Evolutionary conservation across 2,329 filamentous ascomycete genomes (phyloP).

Genomic region (Saccharata proteae): DNA sequence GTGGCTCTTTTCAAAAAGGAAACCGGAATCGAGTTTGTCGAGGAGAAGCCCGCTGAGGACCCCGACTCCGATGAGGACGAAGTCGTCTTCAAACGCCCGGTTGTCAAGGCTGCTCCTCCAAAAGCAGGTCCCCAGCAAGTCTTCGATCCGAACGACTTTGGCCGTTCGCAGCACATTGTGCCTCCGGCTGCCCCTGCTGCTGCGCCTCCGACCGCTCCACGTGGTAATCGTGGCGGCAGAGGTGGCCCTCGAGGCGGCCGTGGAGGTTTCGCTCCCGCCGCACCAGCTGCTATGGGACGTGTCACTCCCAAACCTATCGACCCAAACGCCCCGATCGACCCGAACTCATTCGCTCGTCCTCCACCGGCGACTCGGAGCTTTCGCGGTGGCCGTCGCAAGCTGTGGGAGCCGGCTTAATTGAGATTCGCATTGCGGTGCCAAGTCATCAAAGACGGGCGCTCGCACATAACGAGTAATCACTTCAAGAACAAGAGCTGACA

Average conservation of each 20-base stretch:
- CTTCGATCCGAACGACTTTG: constrained; percentile 37
- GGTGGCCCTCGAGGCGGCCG: constrained; percentile 15
- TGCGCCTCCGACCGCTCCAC: not conserved
- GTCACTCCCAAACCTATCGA: constrained; percentile 14
- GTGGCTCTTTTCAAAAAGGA: constrained; percentile 26
- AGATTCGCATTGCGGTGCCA: no score
- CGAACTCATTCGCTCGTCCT: constrained; percentile 27
- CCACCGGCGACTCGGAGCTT: constrained; percentile 16
- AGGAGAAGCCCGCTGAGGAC: constrained; percentile 6
- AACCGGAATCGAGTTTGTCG: constrained; percentile 15
- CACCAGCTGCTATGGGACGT: not conserved
- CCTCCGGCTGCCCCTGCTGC: constrained; percentile 10
- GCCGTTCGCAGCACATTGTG: constrained; percentile 19
- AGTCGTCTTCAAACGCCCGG: constrained; percentile 20
- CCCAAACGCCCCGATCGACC: constrained; percentile 22
- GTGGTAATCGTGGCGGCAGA: constrained; percentile 13
- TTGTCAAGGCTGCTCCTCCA: constrained; percentile 10
- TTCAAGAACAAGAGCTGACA: no score
- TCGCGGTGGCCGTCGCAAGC: constrained; percentile 23
- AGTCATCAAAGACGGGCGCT: constrained; percentile 1
- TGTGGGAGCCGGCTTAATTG: constrained; percentile 30
- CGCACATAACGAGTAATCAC: constrained; percentile 1
- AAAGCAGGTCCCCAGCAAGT: constrained; percentile 21
- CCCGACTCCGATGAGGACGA: constrained; percentile 21
- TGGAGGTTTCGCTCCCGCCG: constrained; percentile 7